Evolutionary conservation across 129 eudicot genomes (phyloP).

Genomic region (Kitagawia praeruptora): DNA sequence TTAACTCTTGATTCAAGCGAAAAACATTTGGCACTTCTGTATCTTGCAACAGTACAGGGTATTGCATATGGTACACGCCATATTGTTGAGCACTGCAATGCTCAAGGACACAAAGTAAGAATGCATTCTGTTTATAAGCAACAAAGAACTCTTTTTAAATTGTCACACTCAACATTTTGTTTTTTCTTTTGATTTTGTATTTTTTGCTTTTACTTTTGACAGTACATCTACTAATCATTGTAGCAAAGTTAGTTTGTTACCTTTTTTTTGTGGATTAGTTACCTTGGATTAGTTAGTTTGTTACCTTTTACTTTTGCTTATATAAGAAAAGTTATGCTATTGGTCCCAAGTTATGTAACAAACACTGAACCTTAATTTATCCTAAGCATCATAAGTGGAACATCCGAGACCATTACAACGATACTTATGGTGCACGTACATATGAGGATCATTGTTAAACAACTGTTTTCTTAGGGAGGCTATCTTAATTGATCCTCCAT

Average conservation of each 20-base stretch:
- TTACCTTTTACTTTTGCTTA: no score
- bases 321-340: no score
- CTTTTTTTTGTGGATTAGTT: no score
- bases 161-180: not conserved
- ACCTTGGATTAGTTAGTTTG: no score
- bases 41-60: conserved; percentile 84
- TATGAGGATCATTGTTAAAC: not conserved
- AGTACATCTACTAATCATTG: no score
- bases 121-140: not conserved
- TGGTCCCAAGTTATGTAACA: no score
- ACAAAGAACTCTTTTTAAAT: not conserved
- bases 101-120: conserved; percentile 83
- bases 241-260: no score
- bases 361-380: no score
- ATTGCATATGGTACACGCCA: conserved; percentile 98
- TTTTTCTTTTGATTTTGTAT: no score
- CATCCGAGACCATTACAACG: not conserved
- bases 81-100: conserved; percentile 91
- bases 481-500: not conserved
- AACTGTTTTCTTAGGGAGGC: not conserved
- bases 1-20: conserved; percentile 90
- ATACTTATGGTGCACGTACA: not conserved
- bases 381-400: not conserved
- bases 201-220: no score
- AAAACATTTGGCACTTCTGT: conserved; percentile 82